phyloP scores from a whole-genome alignment of 768 basidiomycete genomes.

The Rhizopogon vulgaris region DNA sequence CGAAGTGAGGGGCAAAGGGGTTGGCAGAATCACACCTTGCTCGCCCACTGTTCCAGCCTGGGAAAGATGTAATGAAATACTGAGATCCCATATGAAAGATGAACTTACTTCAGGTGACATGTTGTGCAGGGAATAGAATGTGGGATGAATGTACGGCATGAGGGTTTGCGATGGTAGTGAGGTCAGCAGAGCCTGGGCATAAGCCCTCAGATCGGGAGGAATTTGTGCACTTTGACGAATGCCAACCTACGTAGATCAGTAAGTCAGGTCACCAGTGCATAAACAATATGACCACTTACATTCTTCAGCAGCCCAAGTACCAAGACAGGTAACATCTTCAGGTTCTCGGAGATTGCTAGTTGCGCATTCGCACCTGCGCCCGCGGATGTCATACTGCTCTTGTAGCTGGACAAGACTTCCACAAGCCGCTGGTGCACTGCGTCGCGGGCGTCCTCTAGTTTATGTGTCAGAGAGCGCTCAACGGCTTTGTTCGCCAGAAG shows the following conservation, averaged over 20 bases:
- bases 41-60: constrained; percentile 92
- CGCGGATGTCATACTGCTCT: constrained; percentile 92
- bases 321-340: constrained; percentile 91
- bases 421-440: constrained; percentile 78
- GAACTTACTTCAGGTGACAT: constrained; percentile 82
- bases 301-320: constrained; percentile 91
- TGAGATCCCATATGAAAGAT: background rate
- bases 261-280: background rate
- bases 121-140: constrained; percentile 93
- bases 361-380: constrained; percentile 93
- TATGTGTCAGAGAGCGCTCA: constrained; percentile 77
- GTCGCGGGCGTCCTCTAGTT: constrained; percentile 86
- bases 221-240: constrained; percentile 95
- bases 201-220: constrained; percentile 92
- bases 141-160: constrained; percentile 91
- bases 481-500: constrained; percentile 90
- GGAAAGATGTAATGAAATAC: constrained; percentile 4
- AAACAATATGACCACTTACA: constrained; percentile 37
- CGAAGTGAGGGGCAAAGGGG: constrained; percentile 85
- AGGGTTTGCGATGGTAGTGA: constrained; percentile 88
- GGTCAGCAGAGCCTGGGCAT: constrained; percentile 88
- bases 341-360: constrained; percentile 85
- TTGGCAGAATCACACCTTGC: constrained; percentile 81
- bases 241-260: constrained; percentile 56
- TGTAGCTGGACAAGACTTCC: constrained; percentile 83